These are phyloP conservation scores for Pseudogymnoascus sp. DNA, from an alignment of 2,329 filamentous ascomycete species.

Conservation along the genomic window DNA sequence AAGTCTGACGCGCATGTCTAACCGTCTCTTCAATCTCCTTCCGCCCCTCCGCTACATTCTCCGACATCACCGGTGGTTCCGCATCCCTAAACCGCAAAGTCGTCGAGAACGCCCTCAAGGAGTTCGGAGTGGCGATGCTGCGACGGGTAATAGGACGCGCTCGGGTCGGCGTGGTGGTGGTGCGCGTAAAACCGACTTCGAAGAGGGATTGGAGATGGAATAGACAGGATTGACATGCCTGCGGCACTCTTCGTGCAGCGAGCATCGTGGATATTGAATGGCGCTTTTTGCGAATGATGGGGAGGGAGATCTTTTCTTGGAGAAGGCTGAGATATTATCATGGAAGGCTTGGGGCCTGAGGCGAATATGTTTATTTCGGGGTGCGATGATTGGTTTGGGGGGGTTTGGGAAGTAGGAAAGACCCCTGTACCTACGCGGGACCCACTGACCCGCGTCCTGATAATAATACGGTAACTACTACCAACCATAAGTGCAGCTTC, in stretches of 20 bases:
- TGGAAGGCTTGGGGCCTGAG: neutral
- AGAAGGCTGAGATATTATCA: conserved; percentile 3
- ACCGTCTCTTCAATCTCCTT: conserved; percentile 54
- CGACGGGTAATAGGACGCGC: conserved; percentile 10
- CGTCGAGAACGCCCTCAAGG: neutral
- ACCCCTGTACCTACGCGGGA: neutral
- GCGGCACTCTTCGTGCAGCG: conserved; percentile 22
- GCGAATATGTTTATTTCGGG: neutral
- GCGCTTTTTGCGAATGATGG: neutral
- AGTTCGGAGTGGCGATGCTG: conserved; percentile 10
- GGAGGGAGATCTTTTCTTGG: neutral
- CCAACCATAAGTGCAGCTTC: neutral
- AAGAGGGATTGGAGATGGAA: conserved; percentile 28
- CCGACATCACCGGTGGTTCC: neutral
- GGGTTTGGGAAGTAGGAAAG: too few relatives aligned
- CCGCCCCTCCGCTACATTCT: neutral
- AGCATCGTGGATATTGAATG: conserved; percentile 19
- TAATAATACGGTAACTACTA: neutral
- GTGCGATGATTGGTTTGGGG: neutral
- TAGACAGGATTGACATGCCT: conserved; percentile 29
- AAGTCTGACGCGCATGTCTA: conserved; percentile 63
- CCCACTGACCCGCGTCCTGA: neutral
- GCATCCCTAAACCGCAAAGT: neutral
- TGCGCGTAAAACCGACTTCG: conserved; percentile 27
- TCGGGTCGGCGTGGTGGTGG: conserved; percentile 9